phyloP scores from a whole-genome alignment of 2,329 filamentous ascomycete species.

The Scopulariopsis brevicaulis region DNA sequence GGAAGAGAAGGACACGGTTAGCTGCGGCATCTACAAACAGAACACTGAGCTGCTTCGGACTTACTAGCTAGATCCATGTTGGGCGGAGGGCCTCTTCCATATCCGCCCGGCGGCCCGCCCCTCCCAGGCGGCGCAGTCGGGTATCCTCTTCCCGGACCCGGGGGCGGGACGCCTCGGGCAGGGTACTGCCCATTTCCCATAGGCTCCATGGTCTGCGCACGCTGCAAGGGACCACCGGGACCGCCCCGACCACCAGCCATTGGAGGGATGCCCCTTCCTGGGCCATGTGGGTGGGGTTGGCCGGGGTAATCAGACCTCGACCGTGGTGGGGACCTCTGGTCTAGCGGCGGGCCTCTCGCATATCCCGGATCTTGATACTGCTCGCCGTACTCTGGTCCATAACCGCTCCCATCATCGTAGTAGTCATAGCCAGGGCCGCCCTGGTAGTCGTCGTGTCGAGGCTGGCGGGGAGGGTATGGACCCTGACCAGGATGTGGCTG shows the following conservation, averaged over 20 bases:
- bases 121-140: conserved; percentile 13
- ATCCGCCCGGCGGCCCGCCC: conserved; percentile 12
- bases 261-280: conserved; percentile 24
- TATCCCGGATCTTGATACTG: conserved; percentile 34
- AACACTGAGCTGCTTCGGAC: neutral
- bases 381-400: conserved; percentile 24
- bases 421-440: conserved; percentile 33
- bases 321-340: conserved; percentile 23
- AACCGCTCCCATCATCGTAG: conserved; percentile 25
- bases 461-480: conserved; percentile 18
- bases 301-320: conserved; percentile 31
- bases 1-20: conserved; percentile 3
- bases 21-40: neutral
- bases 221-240: conserved; percentile 9
- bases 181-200: conserved; percentile 25
- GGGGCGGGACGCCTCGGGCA: conserved; percentile 15
- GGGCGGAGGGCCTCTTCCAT: conserved; percentile 17
- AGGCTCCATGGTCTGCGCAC: conserved; percentile 14
- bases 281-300: conserved; percentile 17
- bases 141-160: conserved; percentile 6
- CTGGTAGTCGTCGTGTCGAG: conserved; percentile 33
- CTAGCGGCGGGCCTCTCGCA: conserved; percentile 27
- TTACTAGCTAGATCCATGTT: conserved; percentile 21
- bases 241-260: neutral
- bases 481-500: conserved; percentile 16